These are phyloP conservation scores for Cerrena zonata DNA, from an alignment of 1,284 basidiomycete species.

Conservation along the genomic window DNA sequence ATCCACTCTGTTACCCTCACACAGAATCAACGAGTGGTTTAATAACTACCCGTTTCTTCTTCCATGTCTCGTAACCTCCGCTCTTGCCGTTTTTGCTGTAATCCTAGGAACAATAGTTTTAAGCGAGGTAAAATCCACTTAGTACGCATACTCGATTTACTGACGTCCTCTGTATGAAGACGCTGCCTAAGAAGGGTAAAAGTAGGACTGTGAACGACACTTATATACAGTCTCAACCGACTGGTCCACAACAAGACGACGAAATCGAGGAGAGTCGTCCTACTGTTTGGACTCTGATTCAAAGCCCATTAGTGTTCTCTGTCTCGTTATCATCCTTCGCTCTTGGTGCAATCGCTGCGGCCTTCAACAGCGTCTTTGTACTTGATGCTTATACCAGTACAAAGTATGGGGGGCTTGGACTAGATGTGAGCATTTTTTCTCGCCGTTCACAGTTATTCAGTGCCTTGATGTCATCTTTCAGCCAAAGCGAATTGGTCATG, in stretches of 20 bases:
- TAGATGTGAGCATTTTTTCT: constrained; percentile 42
- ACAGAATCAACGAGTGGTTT: constrained; percentile 31
- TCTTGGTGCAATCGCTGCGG: constrained; percentile 49
- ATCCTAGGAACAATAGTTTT: constrained; percentile 41
- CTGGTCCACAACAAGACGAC: background rate
- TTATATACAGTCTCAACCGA: constrained; percentile 37
- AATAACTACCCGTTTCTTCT: constrained; percentile 52
- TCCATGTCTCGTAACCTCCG: constrained; percentile 44
- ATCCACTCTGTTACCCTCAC: background rate
- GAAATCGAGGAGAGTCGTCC: constrained; percentile 16
- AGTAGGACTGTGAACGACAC: background rate
- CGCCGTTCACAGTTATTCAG: background rate
- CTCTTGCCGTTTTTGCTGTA: constrained; percentile 25
- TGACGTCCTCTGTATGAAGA: background rate
- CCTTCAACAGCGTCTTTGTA: constrained; percentile 61
- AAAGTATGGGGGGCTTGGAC: constrained; percentile 49
- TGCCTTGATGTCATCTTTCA: constrained; percentile 19
- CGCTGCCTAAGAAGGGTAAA: background rate
- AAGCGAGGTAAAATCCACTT: constrained; percentile 54
- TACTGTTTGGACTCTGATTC: constrained; percentile 33
- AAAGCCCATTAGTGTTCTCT: constrained; percentile 47
- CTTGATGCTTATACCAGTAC: constrained; percentile 60
- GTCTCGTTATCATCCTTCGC: constrained; percentile 51
- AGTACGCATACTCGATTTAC: no score
- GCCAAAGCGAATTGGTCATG: constrained; percentile 57